phyloP scores from a whole-genome alignment of 257 asterid species.

The Nicotiana knightiana region DNA sequence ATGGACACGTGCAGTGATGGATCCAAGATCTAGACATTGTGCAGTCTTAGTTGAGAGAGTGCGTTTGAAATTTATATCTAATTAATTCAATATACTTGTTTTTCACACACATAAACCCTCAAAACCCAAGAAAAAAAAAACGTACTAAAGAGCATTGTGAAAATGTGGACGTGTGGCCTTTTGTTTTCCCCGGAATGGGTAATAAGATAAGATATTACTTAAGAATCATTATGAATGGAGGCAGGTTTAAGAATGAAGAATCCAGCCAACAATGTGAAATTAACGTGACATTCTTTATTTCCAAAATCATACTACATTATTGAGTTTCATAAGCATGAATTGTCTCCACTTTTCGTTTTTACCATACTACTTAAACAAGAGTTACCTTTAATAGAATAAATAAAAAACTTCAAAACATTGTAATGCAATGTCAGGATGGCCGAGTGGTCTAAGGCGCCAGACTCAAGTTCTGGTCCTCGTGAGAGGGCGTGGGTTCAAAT shows the following conservation, averaged over 20 bases:
- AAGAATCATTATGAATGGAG: not conserved
- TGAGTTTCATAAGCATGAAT: not conserved
- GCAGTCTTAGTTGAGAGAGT: no score
- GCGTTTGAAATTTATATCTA: no score
- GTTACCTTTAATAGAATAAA: no score
- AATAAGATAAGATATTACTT: not conserved
- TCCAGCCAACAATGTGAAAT: not conserved
- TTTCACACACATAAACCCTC: not conserved
- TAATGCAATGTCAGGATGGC: constrained; percentile 58
- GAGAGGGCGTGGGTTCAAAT: constrained; percentile 85
- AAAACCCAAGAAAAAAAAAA: no score
- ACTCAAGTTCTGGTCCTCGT: constrained; percentile 87
- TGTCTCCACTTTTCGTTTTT: not conserved
- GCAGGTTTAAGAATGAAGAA: not conserved
- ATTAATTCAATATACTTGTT: no score
- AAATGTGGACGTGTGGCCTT: not conserved
- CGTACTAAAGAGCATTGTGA: not conserved
- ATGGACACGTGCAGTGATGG: no score
- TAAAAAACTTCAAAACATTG: not conserved
- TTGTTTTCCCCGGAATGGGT: not conserved
- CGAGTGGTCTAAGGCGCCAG: constrained; percentile 98
- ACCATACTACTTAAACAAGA: no score
- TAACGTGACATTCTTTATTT: not conserved
- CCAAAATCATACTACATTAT: not conserved
- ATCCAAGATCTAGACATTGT: no score